A percentile compares a stretch with the other conserved stretches of the same genome.
Conservation (phyloP, 1,284 basidiomycete genomes). For the Caloboletus inedulis region DNA sequence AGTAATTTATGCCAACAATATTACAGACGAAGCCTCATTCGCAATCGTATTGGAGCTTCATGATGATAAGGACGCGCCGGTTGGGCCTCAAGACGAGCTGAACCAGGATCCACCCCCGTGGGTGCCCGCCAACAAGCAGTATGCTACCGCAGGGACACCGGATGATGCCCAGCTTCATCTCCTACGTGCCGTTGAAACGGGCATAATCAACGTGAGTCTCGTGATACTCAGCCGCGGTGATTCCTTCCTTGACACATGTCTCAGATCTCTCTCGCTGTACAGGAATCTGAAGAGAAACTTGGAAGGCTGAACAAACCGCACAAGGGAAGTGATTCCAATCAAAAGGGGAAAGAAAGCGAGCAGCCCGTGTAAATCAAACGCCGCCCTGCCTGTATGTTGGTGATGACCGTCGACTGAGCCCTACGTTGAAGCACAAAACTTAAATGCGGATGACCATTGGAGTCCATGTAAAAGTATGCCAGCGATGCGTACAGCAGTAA, state of each 20-base stretch:
- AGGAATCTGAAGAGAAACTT: constrained; percentile 72
- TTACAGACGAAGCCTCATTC: constrained; percentile 74
- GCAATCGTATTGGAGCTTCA: constrained; percentile 79
- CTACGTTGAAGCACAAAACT: constrained; percentile 5
- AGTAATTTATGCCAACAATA: not conserved
- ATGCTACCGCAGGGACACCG: constrained; percentile 60
- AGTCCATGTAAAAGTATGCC: constrained; percentile 11
- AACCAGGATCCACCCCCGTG: constrained; percentile 64
- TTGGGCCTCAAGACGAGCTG: constrained; percentile 46
- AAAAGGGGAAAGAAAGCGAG: constrained; percentile 35
- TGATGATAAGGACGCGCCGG: constrained; percentile 61
- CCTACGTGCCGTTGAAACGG: constrained; percentile 79
- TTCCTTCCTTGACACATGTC: constrained; percentile 1
- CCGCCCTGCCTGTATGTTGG: not conserved
- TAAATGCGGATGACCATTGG: constrained; percentile 2
- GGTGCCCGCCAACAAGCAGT: constrained; percentile 64
- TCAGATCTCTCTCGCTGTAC: constrained; percentile 72
- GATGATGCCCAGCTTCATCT: constrained; percentile 63
- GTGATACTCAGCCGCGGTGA: not conserved
- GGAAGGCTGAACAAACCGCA: constrained; percentile 24
- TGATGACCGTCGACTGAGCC: not conserved
- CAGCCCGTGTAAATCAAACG: constrained; percentile 13
- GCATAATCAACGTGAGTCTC: constrained; percentile 72
- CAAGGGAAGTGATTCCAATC: constrained; percentile 3
- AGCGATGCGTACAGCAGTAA: constrained; percentile 11